A percentile compares a stretch with the other conserved stretches of the same genome.
phyloP scores from a whole-genome alignment of 1,284 basidiomycete species.

The Cutaneotrichosporon arboriforme region DNA sequence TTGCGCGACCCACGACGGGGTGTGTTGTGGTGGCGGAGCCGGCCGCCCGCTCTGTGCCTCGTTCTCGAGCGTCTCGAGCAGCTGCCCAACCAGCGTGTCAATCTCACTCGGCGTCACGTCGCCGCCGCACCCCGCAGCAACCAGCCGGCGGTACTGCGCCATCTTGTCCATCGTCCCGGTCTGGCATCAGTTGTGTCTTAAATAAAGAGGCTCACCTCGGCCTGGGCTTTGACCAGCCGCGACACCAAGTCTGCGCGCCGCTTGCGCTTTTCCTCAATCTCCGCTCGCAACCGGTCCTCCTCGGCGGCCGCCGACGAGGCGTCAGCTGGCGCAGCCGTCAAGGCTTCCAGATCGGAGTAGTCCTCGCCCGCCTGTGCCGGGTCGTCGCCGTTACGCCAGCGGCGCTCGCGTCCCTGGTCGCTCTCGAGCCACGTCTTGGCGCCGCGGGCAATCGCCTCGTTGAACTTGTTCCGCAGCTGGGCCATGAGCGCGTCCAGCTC shows the following conservation, averaged over 20 bases:
- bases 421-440: constrained; percentile 88
- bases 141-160: constrained; percentile 76
- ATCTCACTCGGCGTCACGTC: constrained; percentile 70
- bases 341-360: constrained; percentile 34
- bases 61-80: constrained; percentile 45
- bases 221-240: constrained; percentile 69
- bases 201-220: constrained; percentile 55
- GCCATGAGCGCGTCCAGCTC: constrained; percentile 61
- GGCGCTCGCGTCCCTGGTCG: constrained; percentile 68
- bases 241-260: constrained; percentile 67
- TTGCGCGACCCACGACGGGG: background rate
- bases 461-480: constrained; percentile 68
- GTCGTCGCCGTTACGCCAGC: constrained; percentile 30
- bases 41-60: constrained; percentile 12
- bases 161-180: constrained; percentile 76
- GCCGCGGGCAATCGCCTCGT: constrained; percentile 70
- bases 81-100: constrained; percentile 72
- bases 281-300: constrained; percentile 59
- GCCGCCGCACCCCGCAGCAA: constrained; percentile 82
- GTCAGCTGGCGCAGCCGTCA: constrained; percentile 49
- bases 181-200: constrained; percentile 25
- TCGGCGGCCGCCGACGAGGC: constrained; percentile 49
- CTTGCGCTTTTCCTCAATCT: constrained; percentile 61
- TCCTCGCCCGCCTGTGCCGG: constrained; percentile 34
- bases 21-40: background rate